Evolutionary conservation across 2,329 filamentous ascomycete genomes (phyloP).

Genomic region (Colletotrichum tropicicola): DNA sequence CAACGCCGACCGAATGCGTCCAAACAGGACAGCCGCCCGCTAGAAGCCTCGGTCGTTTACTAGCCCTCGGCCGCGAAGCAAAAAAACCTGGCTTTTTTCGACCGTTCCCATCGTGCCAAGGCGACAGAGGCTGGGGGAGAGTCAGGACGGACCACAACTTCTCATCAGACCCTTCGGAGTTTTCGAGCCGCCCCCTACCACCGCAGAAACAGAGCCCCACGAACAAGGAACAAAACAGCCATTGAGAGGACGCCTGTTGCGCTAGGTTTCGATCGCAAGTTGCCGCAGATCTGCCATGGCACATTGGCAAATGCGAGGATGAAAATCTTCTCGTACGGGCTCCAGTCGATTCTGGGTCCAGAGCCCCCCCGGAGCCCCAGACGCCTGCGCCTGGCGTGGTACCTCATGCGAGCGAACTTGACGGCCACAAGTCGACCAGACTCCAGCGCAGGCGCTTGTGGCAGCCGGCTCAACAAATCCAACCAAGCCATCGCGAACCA

Average conservation of each 20-base stretch:
- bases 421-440: background rate
- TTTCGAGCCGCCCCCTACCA: slow-evolving; percentile 28
- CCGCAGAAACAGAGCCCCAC: slow-evolving; percentile 25
- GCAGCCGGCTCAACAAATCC: slow-evolving; percentile 21
- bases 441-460: slow-evolving; percentile 12
- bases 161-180: slow-evolving; percentile 30
- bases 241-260: slow-evolving; percentile 10
- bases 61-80: slow-evolving; percentile 4
- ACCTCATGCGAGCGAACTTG: background rate
- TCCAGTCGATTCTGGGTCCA: slow-evolving; percentile 4
- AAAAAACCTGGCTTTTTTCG: slow-evolving; percentile 19
- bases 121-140: slow-evolving; percentile 20
- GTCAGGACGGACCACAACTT: slow-evolving; percentile 24
- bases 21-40: slow-evolving; percentile 2
- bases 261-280: slow-evolving; percentile 28
- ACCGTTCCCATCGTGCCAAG: slow-evolving; percentile 20
- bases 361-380: background rate
- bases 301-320: slow-evolving; percentile 28
- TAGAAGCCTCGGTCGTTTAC: slow-evolving; percentile 22
- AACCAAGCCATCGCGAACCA: background rate
- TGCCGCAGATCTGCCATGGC: slow-evolving; percentile 29
- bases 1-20: slow-evolving; percentile 14
- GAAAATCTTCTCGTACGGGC: slow-evolving; percentile 30
- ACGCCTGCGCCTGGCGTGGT: slow-evolving; percentile 8
- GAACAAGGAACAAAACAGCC: slow-evolving; percentile 12